These are phyloP conservation scores for Lizonia empirigonia DNA, from an alignment of 2,329 filamentous ascomycete genomes.

Conservation along the genomic window DNA sequence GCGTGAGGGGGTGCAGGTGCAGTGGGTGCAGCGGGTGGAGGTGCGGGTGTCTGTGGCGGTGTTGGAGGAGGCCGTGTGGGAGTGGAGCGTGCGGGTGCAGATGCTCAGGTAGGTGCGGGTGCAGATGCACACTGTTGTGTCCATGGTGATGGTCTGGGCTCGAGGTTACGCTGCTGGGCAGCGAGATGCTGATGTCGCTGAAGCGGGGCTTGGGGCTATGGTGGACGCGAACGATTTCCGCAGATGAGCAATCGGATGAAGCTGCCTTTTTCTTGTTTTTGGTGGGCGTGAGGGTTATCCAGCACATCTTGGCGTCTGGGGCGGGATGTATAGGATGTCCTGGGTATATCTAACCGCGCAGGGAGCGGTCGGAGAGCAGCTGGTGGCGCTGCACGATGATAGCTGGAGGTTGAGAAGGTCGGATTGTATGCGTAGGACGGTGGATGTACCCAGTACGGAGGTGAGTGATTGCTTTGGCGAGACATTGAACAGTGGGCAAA, in stretches of 20 bases:
- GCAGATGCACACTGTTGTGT: constrained; percentile 9
- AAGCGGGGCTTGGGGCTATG: constrained; percentile 28
- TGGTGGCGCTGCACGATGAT: constrained; percentile 34
- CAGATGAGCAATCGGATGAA: constrained; percentile 13
- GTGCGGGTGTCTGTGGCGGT: constrained; percentile 27
- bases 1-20: constrained; percentile 33
- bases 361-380: constrained; percentile 26
- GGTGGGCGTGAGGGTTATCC: constrained; percentile 39
- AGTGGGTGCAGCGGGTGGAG: constrained; percentile 32
- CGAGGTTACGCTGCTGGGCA: constrained; percentile 24
- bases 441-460: constrained; percentile 23
- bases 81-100: constrained; percentile 29
- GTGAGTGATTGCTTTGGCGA: constrained; percentile 22
- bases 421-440: constrained; percentile 30
- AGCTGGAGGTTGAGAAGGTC: constrained; percentile 23
- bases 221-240: constrained; percentile 39
- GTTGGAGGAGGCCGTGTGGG: constrained; percentile 21
- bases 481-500: constrained; percentile 28
- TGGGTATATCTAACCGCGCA: constrained; percentile 20
- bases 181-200: constrained; percentile 29
- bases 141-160: constrained; percentile 6
- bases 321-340: neutral
- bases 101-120: constrained; percentile 29
- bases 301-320: constrained; percentile 32
- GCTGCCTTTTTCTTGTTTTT: constrained; percentile 23